Base-by-base conservation (phyloP, 179 eudicot genomes). In the Patellifolia procumbens region DNA sequence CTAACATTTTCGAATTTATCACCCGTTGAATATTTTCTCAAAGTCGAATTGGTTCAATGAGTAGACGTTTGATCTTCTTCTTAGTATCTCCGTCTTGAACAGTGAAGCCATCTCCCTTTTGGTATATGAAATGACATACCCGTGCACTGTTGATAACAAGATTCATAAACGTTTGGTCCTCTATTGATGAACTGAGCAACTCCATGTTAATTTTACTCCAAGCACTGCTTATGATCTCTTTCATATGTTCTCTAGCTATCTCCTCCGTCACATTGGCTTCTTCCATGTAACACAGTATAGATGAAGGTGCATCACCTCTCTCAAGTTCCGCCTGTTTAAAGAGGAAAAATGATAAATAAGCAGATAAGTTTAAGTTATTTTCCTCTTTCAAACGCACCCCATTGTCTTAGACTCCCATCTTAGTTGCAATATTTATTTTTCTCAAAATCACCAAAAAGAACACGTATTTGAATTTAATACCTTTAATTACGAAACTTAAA, bases 281-380 rank as follows among this genome's bases (percentile, higher is more conserved):
- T 49, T 65, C 70, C 91, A 88, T 88, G 73, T 78, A 80, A 62
- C 88, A 88, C 45, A 77, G 26, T 29, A 85, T 82, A 20, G 91
- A 86, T 9, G 89, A 83, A 5, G 85, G 80, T 20, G 85, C 78
- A 62, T 86, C 89, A 0, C 89, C 89, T 76, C 91, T 83, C 58
- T 81, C 82, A 2, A 79, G 58, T 49, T 88, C 89, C 5, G 79
- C 89, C 91, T 88, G 29, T 72, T 68, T 3, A 56, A 39, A 26
- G 13, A 4, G 22, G 10, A 61, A 6, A 26, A 26, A 29, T 4
- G 2, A 49, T 73, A 22, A n/a, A 16, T 28, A 7, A 77, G 13
- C 19, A 2, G 17, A 49, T n/a, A n/a, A n/a, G n/a, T n/a, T n/a
- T n/a, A n/a, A n/a, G n/a, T n/a, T n/a, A n/a, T n/a, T n/a, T n/a